A percentile compares a stretch with the other conserved stretches of the same genome.
These are phyloP conservation scores for Austroboletus olivaceoglutinosus DNA, from an alignment of 1,284 basidiomycete species.

Conservation along the genomic window DNA sequence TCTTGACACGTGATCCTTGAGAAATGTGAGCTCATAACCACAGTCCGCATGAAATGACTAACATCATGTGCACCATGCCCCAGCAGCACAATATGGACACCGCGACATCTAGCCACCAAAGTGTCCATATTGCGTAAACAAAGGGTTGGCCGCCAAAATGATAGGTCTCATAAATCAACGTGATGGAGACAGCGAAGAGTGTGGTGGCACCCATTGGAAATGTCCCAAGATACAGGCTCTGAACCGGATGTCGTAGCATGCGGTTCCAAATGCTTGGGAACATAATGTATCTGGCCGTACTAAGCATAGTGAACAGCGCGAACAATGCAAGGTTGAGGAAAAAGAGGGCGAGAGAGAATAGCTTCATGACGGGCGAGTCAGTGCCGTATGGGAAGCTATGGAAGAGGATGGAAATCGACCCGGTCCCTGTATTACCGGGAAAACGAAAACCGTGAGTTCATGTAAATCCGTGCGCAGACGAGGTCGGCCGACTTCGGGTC, in stretches of 20 bases:
- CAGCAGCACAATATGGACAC: conserved; percentile 61
- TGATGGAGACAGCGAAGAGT: conserved; percentile 52
- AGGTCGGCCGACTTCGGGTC: background rate
- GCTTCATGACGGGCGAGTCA: conserved; percentile 39
- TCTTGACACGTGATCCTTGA: conserved; percentile 60
- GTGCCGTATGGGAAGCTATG: conserved; percentile 52
- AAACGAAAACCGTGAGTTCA: conserved; percentile 2
- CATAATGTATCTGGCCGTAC: conserved; percentile 50
- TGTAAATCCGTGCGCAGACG: background rate
- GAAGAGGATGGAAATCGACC: conserved; percentile 53
- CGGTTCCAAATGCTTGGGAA: conserved; percentile 57
- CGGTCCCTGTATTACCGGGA: conserved; percentile 50
- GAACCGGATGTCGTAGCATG: conserved; percentile 58
- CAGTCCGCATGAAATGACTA: conserved; percentile 19
- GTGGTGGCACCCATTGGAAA: conserved; percentile 74
- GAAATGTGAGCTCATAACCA: conserved; percentile 5
- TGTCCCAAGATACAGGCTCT: conserved; percentile 67
- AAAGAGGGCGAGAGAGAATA: conserved; percentile 55
- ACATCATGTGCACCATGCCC: conserved; percentile 68
- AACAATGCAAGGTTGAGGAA: conserved; percentile 68
- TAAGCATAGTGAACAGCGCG: conserved; percentile 48
- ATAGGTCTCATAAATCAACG: conserved; percentile 43
- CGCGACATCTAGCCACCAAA: conserved; percentile 74
- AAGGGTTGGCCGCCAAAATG: conserved; percentile 55
- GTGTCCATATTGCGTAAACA: conserved; percentile 58